A percentile compares a stretch with the other conserved stretches of the same genome.
Conservation (phyloP, 768 basidiomycete species). For the Leccinum pellstonianum region DNA sequence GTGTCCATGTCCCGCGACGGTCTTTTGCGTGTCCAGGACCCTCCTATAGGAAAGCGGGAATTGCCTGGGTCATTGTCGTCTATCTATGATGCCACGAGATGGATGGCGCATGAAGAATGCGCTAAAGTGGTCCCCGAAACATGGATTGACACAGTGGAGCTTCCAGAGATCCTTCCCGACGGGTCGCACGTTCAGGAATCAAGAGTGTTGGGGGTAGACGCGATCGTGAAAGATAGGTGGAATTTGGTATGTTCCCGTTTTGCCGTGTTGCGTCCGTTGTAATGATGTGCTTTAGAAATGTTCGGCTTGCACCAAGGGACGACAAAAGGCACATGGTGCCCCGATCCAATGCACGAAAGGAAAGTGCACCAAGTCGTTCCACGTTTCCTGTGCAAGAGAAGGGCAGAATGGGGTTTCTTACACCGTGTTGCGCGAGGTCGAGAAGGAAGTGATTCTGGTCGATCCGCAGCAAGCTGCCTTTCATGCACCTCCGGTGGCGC, state of each 20-base stretch:
- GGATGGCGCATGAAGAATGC: conserved; percentile 81
- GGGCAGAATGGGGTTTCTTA: conserved; percentile 55
- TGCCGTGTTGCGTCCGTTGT: neutral
- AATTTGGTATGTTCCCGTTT: conserved; percentile 60
- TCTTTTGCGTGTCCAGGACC: conserved; percentile 66
- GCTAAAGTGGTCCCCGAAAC: conserved; percentile 86
- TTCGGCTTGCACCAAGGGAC: conserved; percentile 71
- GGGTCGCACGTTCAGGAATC: conserved; percentile 41
- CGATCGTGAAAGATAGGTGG: conserved; percentile 91
- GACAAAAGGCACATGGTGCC: conserved; percentile 68
- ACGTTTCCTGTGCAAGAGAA: conserved; percentile 83
- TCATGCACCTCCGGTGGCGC: conserved; percentile 3
- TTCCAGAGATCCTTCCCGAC: conserved; percentile 26
- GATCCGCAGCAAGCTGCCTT: conserved; percentile 34
- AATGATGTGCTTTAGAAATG: conserved; percentile 70
- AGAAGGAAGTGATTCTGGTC: conserved; percentile 76
- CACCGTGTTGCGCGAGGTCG: conserved; percentile 61
- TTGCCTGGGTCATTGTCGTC: conserved; percentile 38
- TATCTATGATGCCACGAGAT: conserved; percentile 35
- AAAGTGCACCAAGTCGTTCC: conserved; percentile 91
- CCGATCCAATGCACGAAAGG: conserved; percentile 93
- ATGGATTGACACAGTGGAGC: conserved; percentile 76
- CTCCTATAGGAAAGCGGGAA: conserved; percentile 56
- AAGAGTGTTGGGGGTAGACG: conserved; percentile 81
- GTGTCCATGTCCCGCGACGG: conserved; percentile 51